These are phyloP conservation scores for Plasmodium gaboni DNA, from an alignment of 169 alveolate genomes.

Conservation along the genomic window DNA sequence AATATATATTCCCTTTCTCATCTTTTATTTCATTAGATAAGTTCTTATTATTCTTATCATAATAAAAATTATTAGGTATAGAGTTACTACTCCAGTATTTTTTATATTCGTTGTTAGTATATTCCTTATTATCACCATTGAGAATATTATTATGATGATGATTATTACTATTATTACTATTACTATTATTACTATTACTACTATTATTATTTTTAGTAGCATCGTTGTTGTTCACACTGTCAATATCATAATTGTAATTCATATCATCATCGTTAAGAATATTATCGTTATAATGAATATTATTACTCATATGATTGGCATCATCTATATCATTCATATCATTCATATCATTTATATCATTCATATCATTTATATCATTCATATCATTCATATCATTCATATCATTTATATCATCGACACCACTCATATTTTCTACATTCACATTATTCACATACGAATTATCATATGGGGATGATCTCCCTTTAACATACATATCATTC, in stretches of 20 bases:
- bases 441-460: too few relatives aligned
- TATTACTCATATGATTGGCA: too few relatives aligned
- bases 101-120: neutral
- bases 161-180: neutral
- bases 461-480: too few relatives aligned
- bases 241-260: too few relatives aligned
- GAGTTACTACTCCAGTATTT: neutral
- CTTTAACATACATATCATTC: too few relatives aligned
- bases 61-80: neutral
- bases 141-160: neutral
- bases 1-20: constrained; percentile 11
- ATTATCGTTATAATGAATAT: too few relatives aligned
- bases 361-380: too few relatives aligned
- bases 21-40: neutral
- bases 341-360: too few relatives aligned
- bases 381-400: neutral
- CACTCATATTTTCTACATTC: neutral
- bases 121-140: neutral
- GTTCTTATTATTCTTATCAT: constrained; percentile 1
- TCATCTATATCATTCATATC: too few relatives aligned
- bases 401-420: neutral
- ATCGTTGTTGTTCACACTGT: too few relatives aligned
- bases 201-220: neutral
- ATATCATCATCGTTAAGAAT: too few relatives aligned
- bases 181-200: neutral